Conservation (phyloP, 768 basidiomycete genomes). For the Pulveroboletus sp. region DNA sequence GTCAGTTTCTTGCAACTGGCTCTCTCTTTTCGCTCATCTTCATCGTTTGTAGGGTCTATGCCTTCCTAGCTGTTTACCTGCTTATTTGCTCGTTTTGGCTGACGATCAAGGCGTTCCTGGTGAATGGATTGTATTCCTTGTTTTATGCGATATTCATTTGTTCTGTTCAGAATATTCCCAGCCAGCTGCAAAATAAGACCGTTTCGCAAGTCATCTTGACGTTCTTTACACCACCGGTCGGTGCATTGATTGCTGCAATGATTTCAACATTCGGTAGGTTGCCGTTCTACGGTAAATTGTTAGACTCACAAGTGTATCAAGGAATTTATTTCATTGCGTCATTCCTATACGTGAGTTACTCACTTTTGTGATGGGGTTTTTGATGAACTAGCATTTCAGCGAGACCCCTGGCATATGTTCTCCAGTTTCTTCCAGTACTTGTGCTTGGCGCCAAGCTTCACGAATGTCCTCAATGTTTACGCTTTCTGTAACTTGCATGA, state of each 20-base stretch:
- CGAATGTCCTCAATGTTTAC: slow-evolving; percentile 93
- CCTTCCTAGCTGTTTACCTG: slow-evolving; percentile 78
- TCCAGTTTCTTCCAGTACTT: slow-evolving; percentile 92
- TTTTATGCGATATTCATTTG: slow-evolving; percentile 1
- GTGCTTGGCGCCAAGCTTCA: slow-evolving; percentile 88
- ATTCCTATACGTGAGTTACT: slow-evolving; percentile 71
- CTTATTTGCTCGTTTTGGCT: slow-evolving; percentile 85
- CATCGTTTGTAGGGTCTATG: slow-evolving; percentile 65
- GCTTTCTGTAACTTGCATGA: slow-evolving; percentile 97
- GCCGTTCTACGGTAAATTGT: neutral
- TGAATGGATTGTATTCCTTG: slow-evolving; percentile 29
- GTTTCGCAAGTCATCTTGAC: slow-evolving; percentile 47
- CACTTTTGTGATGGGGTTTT: neutral
- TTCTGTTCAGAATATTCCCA: slow-evolving; percentile 49
- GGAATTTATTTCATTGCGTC: slow-evolving; percentile 83
- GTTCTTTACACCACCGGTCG: slow-evolving; percentile 75
- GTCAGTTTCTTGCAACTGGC: slow-evolving; percentile 35
- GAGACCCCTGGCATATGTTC: slow-evolving; percentile 98
- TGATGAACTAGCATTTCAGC: slow-evolving; percentile 40
- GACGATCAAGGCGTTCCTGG: slow-evolving; percentile 76
- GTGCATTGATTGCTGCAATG: slow-evolving; percentile 82
- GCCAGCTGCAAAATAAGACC: slow-evolving; percentile 46
- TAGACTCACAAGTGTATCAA: slow-evolving; percentile 22
- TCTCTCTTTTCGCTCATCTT: slow-evolving; percentile 9
- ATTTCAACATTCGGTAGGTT: slow-evolving; percentile 78